Percentiles rank a stretch among this genome's conserved stretches.
phyloP scores from a whole-genome alignment of 1,284 basidiomycete species.

The Trametes hirsuta region DNA sequence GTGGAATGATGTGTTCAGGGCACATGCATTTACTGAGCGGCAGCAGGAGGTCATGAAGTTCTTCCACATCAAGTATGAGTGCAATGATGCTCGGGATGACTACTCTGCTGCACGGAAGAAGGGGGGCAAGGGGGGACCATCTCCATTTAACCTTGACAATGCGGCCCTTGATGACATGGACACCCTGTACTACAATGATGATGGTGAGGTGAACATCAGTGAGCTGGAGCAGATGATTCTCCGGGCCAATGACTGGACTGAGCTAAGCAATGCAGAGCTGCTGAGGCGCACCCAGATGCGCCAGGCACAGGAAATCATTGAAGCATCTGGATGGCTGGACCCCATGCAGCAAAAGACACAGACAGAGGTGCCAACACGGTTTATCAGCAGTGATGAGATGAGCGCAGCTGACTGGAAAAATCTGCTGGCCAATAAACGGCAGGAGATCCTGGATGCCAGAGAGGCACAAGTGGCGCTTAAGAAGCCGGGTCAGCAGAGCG shows the following conservation, averaged over 20 bases:
- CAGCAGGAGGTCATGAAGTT: neutral
- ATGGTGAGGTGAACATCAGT: neutral
- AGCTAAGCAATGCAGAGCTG: neutral
- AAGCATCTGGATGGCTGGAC: neutral
- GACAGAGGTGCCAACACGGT: neutral
- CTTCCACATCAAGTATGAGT: conserved; percentile 6
- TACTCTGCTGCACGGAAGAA: neutral
- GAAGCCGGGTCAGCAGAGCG: neutral
- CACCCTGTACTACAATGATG: neutral
- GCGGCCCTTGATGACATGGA: too few relatives aligned
- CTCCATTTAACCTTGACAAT: too few relatives aligned
- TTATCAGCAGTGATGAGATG: neutral
- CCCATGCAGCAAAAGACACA: neutral
- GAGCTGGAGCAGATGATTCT: neutral
- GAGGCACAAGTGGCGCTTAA: neutral
- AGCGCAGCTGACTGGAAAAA: neutral
- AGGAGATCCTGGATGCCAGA: neutral
- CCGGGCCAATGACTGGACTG: neutral
- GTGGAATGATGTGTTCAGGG: neutral
- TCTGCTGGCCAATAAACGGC: neutral
- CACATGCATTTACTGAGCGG: neutral
- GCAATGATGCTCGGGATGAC: conserved; percentile 11
- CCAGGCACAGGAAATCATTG: neutral
- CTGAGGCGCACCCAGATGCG: neutral
- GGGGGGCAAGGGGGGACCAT: too few relatives aligned